phyloP scores from a whole-genome alignment of 2,329 filamentous ascomycete species.

The Orbilia oligospora region DNA sequence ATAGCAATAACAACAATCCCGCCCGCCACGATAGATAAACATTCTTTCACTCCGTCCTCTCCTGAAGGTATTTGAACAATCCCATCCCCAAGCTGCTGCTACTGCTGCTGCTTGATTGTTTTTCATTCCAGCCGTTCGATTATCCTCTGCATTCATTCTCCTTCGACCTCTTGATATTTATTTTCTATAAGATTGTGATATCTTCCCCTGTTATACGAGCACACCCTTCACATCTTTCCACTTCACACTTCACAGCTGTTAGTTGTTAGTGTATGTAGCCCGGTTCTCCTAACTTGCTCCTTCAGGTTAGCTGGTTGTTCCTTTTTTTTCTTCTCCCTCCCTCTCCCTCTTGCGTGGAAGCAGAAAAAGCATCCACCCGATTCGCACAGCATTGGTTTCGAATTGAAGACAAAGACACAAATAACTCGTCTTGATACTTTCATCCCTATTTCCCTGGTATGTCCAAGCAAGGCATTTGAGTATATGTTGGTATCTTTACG shows the following conservation, averaged over 20 bases:
- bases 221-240: not conserved
- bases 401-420: slow-evolving; percentile 12
- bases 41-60: slow-evolving; percentile 53
- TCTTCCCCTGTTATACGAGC: slow-evolving; percentile 38
- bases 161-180: slow-evolving; percentile 27
- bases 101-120: not conserved
- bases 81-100: slow-evolving; percentile 27
- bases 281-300: slow-evolving; percentile 53
- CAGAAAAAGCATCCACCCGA: slow-evolving; percentile 12
- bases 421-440: slow-evolving; percentile 13
- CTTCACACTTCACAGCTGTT: slow-evolving; percentile 20
- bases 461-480: slow-evolving; percentile 36
- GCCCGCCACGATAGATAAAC: slow-evolving; percentile 46
- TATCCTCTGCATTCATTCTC: slow-evolving; percentile 41
- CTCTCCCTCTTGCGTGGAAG: slow-evolving; percentile 38
- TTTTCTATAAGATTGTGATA: slow-evolving; percentile 1
- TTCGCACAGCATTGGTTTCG: slow-evolving; percentile 25
- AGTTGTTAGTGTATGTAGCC: slow-evolving; percentile 35
- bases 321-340: slow-evolving; percentile 43
- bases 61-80: slow-evolving; percentile 60
- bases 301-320: slow-evolving; percentile 52
- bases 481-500: slow-evolving; percentile 49
- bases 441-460: slow-evolving; percentile 47
- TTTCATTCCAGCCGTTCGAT: slow-evolving; percentile 53
- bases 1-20: slow-evolving; percentile 50